phyloP scores from a whole-genome alignment of 495 filamentous ascomycete genomes.

The Neurospora sp. region DNA sequence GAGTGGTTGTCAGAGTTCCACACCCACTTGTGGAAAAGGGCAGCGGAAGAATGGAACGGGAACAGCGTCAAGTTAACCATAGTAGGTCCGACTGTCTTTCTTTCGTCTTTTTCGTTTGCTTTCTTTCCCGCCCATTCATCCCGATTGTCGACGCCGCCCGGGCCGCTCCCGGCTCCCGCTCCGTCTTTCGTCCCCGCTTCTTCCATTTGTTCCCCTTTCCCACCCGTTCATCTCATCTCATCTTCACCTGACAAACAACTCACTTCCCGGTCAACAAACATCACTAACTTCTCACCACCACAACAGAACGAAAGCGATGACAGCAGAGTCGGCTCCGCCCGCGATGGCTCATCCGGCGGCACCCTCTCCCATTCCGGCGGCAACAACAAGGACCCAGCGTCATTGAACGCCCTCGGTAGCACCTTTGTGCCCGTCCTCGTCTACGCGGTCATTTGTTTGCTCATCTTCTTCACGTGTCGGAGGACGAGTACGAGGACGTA shows the following conservation, averaged over 20 bases:
- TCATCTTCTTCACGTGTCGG: slow-evolving; percentile 20
- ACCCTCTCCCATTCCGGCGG: slow-evolving; percentile 12
- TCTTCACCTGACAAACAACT: background rate
- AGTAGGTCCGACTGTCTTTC: background rate
- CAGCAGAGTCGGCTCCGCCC: slow-evolving; percentile 18
- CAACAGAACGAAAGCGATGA: slow-evolving; percentile 18
- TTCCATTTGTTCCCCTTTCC: background rate
- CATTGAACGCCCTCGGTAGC: slow-evolving; percentile 34
- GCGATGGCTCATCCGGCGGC: slow-evolving; percentile 15
- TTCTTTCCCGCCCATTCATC: background rate
- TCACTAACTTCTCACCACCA: background rate
- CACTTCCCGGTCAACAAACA: background rate
- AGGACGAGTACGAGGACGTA: slow-evolving; percentile 23
- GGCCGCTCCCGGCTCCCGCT: background rate
- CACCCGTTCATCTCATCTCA: background rate
- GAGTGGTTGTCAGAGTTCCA: background rate
- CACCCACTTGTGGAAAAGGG: background rate
- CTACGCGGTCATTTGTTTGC: slow-evolving; percentile 24
- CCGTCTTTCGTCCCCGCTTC: background rate
- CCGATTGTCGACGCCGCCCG: background rate
- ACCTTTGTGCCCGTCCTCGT: slow-evolving; percentile 40
- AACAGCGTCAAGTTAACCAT: background rate
- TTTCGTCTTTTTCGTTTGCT: background rate
- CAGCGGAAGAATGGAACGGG: background rate
- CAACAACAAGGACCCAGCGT: slow-evolving; percentile 8